phyloP scores from a whole-genome alignment of 2,329 filamentous ascomycete genomes.

The Fusarium odoratissimum region DNA sequence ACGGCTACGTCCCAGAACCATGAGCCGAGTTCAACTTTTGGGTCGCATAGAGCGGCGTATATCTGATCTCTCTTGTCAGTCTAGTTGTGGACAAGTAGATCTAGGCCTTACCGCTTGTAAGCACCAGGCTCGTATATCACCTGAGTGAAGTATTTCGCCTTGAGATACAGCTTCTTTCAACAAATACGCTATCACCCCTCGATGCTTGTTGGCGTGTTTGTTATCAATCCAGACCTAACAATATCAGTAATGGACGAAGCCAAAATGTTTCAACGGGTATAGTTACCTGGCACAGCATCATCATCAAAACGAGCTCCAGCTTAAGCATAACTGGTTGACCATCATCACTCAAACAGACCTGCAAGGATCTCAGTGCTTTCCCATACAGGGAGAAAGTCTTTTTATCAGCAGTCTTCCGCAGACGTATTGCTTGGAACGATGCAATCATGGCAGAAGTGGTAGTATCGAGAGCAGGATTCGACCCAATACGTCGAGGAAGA shows the following conservation, averaged over 20 bases:
- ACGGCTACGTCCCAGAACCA: conserved; percentile 28
- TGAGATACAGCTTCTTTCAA: conserved; percentile 10
- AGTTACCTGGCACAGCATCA: conserved; percentile 23
- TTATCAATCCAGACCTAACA: conserved; percentile 24
- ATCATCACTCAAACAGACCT: conserved; percentile 1
- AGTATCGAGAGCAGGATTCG: conserved; percentile 5
- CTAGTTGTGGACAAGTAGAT: accelerated
- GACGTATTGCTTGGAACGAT: conserved; percentile 3
- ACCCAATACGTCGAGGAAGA: conserved; percentile 14
- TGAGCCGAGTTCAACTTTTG: conserved; percentile 7
- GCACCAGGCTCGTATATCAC: conserved; percentile 10
- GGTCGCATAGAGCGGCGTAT: conserved; percentile 14
- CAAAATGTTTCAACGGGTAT: accelerated
- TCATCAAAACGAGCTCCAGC: conserved; percentile 17
- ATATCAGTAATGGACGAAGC: background rate
- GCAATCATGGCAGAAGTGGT: conserved; percentile 7
- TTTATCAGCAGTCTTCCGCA: background rate
- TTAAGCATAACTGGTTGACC: conserved; percentile 5
- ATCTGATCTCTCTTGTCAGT: background rate
- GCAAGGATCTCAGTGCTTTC: conserved; percentile 6
- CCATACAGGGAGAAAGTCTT: conserved; percentile 5
- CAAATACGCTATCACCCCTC: background rate
- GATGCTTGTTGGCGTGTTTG: conserved; percentile 15
- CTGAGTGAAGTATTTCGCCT: background rate
- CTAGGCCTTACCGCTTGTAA: background rate